Conservation (phyloP, 805 yeast genomes). For the Metschnikowia cerradonensis region DNA sequence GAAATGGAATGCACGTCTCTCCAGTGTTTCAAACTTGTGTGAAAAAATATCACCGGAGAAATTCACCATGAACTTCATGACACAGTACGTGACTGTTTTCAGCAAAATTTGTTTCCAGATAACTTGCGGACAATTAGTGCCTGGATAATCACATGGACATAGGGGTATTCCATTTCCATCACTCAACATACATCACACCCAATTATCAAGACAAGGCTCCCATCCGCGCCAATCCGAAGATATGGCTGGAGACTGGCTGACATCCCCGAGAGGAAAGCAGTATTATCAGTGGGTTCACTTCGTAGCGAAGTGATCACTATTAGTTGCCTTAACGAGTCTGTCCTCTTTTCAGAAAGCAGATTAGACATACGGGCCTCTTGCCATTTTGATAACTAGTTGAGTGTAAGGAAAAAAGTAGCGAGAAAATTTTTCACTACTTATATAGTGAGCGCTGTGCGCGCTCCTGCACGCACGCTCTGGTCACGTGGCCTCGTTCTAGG, state of each 20-base stretch:
- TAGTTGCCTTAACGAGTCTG: constrained; percentile 19
- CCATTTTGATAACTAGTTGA: constrained; percentile 37
- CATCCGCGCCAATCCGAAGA: constrained; percentile 30
- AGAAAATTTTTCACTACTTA: constrained; percentile 7
- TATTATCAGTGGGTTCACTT: constrained; percentile 8
- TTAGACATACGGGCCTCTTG: constrained; percentile 52
- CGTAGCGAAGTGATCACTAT: constrained; percentile 8
- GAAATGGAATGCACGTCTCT: neutral
- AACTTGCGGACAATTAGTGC: too few species aligned
- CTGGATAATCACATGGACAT: too few species aligned
- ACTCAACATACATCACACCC: constrained; percentile 10
- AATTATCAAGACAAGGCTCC: constrained; percentile 50
- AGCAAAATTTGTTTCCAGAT: too few species aligned
- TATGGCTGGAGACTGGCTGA: constrained; percentile 22
- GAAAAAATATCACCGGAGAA: too few species aligned
- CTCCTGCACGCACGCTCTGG: neutral
- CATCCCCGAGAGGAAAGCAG: constrained; percentile 10
- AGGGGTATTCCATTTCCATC: neutral
- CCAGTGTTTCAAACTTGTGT: neutral
- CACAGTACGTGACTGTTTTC: neutral
- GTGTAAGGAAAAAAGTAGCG: constrained; percentile 9
- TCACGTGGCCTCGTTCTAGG: neutral
- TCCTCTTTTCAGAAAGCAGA: constrained; percentile 15
- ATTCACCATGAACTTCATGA: neutral
- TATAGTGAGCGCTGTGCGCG: neutral